These are phyloP conservation scores for Saccharum spontaneum DNA, from an alignment of 176 grass and related monocot genomes.

Conservation along the genomic window DNA sequence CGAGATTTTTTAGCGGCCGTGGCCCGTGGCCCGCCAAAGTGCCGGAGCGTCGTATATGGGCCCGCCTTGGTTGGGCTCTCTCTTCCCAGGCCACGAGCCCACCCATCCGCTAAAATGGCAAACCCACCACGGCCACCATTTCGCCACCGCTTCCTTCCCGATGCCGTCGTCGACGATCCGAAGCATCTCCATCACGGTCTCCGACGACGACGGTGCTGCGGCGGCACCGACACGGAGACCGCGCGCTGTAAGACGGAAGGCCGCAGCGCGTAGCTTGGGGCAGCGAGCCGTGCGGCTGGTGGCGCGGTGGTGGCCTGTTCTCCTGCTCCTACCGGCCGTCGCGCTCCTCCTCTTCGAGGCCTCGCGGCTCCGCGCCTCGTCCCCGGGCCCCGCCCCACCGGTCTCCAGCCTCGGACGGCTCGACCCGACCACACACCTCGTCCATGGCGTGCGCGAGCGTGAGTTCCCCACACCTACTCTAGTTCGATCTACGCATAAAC, in stretches of 20 bases:
- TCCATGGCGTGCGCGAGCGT: constrained; percentile 82
- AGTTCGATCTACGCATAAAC: constrained; percentile 35
- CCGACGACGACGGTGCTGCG: constrained; percentile 70
- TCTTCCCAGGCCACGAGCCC: constrained; percentile 19
- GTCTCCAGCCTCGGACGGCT: constrained; percentile 60
- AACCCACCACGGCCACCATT: constrained; percentile 42
- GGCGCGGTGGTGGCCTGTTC: constrained; percentile 54
- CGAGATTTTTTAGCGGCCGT: neutral
- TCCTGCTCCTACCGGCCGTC: constrained; percentile 66
- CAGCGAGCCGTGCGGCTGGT: constrained; percentile 31
- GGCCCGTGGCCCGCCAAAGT: neutral
- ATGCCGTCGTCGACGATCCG: constrained; percentile 62
- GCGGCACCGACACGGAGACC: constrained; percentile 30
- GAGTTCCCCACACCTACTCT: constrained; percentile 20
- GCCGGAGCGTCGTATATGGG: neutral
- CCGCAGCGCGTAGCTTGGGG: constrained; percentile 1
- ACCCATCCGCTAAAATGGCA: constrained; percentile 30
- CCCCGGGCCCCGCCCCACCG: neutral
- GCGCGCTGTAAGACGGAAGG: constrained; percentile 38
- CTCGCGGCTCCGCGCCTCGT: constrained; percentile 41
- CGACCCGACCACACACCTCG: constrained; percentile 61
- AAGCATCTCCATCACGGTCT: constrained; percentile 80
- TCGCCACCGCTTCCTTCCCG: constrained; percentile 36
- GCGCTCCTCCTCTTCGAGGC: constrained; percentile 72
- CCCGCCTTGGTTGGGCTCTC: neutral